Evolutionary conservation across 1,139 yeast species (phyloP).

Genomic region (Arxiozyma bovina): DNA sequence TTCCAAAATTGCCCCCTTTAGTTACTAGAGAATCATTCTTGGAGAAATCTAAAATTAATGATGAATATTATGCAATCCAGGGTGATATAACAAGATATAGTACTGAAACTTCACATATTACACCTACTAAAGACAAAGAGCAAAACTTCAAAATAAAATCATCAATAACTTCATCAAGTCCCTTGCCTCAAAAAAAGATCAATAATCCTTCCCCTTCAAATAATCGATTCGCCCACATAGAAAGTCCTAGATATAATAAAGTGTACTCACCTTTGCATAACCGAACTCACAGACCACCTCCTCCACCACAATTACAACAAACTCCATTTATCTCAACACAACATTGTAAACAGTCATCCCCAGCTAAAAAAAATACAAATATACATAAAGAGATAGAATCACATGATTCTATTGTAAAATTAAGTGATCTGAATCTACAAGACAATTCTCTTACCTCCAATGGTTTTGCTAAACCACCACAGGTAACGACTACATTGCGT

Average conservation of each 20-base stretch:
- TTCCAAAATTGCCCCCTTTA: slow-evolving; percentile 28
- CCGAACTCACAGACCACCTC: slow-evolving; percentile 4
- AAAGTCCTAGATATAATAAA: neutral
- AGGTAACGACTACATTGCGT: slow-evolving; percentile 18
- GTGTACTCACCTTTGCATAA: neutral
- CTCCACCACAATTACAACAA: slow-evolving; percentile 2
- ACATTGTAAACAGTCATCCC: neutral
- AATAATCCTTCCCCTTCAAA: neutral
- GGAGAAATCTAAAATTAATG: slow-evolving; percentile 4
- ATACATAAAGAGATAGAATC: neutral
- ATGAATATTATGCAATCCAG: slow-evolving; percentile 3
- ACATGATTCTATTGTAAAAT: neutral
- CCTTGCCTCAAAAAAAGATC: neutral
- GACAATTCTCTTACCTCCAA: neutral
- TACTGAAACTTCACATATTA: neutral
- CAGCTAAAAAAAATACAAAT: neutral
- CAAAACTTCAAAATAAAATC: neutral
- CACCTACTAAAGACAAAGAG: neutral
- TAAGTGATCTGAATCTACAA: neutral
- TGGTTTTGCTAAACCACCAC: slow-evolving; percentile 6
- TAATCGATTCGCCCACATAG: neutral
- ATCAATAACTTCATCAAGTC: neutral
- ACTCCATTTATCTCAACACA: neutral
- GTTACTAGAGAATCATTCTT: slow-evolving; percentile 18
- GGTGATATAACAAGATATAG: neutral